Conservation (phyloP, 208 protist genomes). For the Wallacemonas collosoma region DNA sequence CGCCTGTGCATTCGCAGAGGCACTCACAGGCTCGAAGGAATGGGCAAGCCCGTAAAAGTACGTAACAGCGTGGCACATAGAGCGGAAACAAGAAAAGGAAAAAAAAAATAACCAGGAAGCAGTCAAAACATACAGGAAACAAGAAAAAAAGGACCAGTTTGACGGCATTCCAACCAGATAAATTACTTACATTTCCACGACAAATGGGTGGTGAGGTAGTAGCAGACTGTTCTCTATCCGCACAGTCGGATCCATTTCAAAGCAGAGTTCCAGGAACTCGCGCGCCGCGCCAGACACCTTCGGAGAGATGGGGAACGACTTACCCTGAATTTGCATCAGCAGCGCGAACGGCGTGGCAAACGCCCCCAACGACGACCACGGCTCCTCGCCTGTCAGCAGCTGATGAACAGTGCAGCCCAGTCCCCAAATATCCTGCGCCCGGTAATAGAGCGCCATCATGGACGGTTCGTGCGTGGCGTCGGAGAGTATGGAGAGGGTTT, state of each 20-base stretch:
- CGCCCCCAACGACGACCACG: conserved; percentile 20
- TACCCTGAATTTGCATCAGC: conserved; percentile 26
- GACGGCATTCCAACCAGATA: background rate
- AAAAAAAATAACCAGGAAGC: conserved; percentile 4
- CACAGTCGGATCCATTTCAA: conserved; percentile 21
- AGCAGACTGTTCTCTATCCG: conserved; percentile 13
- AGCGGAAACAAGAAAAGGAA: background rate
- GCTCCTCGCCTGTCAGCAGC: conserved; percentile 56
- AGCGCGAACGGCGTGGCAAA: conserved; percentile 28
- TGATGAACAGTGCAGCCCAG: conserved; percentile 97
- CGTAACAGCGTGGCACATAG: background rate
- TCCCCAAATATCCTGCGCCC: conserved; percentile 94
- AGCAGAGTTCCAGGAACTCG: conserved; percentile 32
- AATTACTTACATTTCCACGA: background rate
- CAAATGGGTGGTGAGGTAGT: conserved; percentile 17
- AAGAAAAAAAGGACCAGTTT: conserved; percentile 10
- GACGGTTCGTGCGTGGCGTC: conserved; percentile 2
- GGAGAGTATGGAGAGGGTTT: conserved; percentile 20
- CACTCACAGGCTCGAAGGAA: background rate
- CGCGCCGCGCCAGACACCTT: conserved; percentile 19
- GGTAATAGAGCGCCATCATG: conserved; percentile 13
- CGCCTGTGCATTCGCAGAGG: background rate
- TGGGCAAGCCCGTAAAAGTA: conserved; percentile 3
- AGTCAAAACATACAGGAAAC: conserved; percentile 9
- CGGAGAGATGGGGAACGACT: conserved; percentile 24